Conservation (phyloP, 1,139 yeast species). For the Blastobotrys illinoisensis region DNA sequence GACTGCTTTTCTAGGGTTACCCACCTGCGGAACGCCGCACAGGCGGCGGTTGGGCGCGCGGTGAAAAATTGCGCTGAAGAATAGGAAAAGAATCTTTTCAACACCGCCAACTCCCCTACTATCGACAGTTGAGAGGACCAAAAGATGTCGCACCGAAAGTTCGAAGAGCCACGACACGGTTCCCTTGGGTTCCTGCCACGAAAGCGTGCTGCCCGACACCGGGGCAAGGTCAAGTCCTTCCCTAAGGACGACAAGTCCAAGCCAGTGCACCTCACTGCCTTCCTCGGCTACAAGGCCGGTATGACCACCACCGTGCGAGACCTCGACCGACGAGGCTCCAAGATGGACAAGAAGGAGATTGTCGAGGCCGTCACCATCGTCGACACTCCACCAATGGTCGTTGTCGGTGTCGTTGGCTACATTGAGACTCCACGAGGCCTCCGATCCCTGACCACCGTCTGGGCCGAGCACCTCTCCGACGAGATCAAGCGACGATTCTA, state of each 20-base stretch:
- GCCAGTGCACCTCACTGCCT: slow-evolving; percentile 99
- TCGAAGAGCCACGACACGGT: slow-evolving; percentile 99
- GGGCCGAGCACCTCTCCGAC: slow-evolving; percentile 99
- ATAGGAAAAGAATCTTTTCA: neutral
- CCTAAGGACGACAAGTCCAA: slow-evolving; percentile 97
- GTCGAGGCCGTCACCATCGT: slow-evolving; percentile 99
- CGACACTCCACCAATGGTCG: slow-evolving; percentile 98
- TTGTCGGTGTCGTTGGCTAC: slow-evolving; percentile 99
- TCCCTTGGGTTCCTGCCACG: slow-evolving; percentile 98
- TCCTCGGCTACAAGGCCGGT: slow-evolving; percentile 99
- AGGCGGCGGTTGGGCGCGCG: neutral
- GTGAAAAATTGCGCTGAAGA: neutral
- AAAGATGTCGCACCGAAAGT: slow-evolving; percentile 98
- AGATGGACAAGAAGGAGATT: slow-evolving; percentile 99
- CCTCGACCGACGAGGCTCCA: slow-evolving; percentile 99
- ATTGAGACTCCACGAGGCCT: slow-evolving; percentile 99
- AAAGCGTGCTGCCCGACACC: slow-evolving; percentile 98
- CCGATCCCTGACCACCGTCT: slow-evolving; percentile 98
- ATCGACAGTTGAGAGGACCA: neutral
- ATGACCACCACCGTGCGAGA: slow-evolving; percentile 99
- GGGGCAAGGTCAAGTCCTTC: slow-evolving; percentile 99
- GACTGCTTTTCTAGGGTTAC: neutral
- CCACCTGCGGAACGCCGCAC: neutral
- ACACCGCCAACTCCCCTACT: slow-evolving; percentile 4
- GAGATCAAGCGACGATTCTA: slow-evolving; percentile 99